A percentile compares a stretch with the other conserved stretches of the same genome.
These are phyloP conservation scores for Phytophthora boehmeriae DNA, from an alignment of 352 stramenopile genomes.

Conservation along the genomic window DNA sequence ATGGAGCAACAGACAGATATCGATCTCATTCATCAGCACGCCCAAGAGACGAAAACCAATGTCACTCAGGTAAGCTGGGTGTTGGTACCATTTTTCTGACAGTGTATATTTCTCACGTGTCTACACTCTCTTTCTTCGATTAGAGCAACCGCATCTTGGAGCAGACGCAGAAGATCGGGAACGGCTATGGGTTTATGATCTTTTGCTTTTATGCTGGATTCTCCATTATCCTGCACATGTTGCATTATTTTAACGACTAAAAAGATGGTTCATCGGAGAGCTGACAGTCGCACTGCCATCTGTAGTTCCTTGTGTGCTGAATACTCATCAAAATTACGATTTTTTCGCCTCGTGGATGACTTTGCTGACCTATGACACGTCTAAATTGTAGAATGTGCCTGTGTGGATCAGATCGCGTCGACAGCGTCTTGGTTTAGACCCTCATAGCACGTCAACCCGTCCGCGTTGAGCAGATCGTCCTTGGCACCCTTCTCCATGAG, in stretches of 20 bases:
- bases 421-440: conserved; percentile 89
- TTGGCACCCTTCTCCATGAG: conserved; percentile 94
- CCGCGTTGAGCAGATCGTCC: conserved; percentile 91
- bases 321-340: not conserved
- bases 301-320: not conserved
- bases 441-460: conserved; percentile 96
- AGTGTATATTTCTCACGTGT: not conserved
- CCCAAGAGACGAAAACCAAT: conserved; percentile 72
- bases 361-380: conserved; percentile 5
- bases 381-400: conserved; percentile 8
- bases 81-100: not conserved
- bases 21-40: conserved; percentile 76
- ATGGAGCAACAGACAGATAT: conserved; percentile 84
- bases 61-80: conserved; percentile 58
- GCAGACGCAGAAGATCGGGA: conserved; percentile 75
- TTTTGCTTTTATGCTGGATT: conserved; percentile 86
- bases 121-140: not conserved
- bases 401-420: conserved; percentile 54
- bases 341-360: not conserved
- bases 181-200: conserved; percentile 85
- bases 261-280: conserved; percentile 7
- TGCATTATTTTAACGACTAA: conserved; percentile 87
- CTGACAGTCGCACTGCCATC: not conserved
- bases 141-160: conserved; percentile 83
- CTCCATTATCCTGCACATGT: conserved; percentile 69